A percentile compares a stretch with the other conserved stretches of the same genome.
Evolutionary conservation across 1,284 basidiomycete genomes (phyloP).

Genomic region (Leccinum griseonigrum): DNA sequence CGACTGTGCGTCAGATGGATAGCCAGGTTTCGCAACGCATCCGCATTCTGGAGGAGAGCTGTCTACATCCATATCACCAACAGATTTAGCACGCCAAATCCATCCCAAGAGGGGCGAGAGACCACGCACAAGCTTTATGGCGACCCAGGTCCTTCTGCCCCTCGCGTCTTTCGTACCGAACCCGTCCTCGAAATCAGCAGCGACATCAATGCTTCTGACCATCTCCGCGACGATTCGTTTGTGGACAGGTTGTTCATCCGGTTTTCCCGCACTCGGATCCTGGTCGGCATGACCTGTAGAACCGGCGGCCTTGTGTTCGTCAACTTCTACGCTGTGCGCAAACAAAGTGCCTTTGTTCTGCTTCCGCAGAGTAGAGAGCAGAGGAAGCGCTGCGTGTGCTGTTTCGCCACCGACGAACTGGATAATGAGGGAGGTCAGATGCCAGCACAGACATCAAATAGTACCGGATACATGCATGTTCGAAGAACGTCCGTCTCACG

Average conservation of each 20-base stretch:
- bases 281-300: background rate
- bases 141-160: slow-evolving; percentile 74
- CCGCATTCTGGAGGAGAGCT: slow-evolving; percentile 27
- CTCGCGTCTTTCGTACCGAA: slow-evolving; percentile 28
- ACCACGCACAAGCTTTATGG: slow-evolving; percentile 73
- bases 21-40: slow-evolving; percentile 31
- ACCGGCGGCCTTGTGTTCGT: slow-evolving; percentile 44
- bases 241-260: slow-evolving; percentile 38
- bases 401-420: slow-evolving; percentile 91
- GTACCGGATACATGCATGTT: slow-evolving; percentile 50
- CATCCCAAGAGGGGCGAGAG: background rate
- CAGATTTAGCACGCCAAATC: slow-evolving; percentile 42
- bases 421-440: background rate
- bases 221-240: slow-evolving; percentile 71
- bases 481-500: slow-evolving; percentile 84
- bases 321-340: slow-evolving; percentile 84
- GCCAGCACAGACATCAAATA: background rate
- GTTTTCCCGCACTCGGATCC: slow-evolving; percentile 2
- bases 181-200: slow-evolving; percentile 74
- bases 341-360: slow-evolving; percentile 79
- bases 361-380: slow-evolving; percentile 60
- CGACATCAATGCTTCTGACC: slow-evolving; percentile 69
- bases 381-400: slow-evolving; percentile 63
- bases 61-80: slow-evolving; percentile 33
- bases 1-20: slow-evolving; percentile 22